These are phyloP conservation scores for Conringia planisiliqua DNA, from an alignment of 345 rosid genomes.

Conservation along the genomic window DNA sequence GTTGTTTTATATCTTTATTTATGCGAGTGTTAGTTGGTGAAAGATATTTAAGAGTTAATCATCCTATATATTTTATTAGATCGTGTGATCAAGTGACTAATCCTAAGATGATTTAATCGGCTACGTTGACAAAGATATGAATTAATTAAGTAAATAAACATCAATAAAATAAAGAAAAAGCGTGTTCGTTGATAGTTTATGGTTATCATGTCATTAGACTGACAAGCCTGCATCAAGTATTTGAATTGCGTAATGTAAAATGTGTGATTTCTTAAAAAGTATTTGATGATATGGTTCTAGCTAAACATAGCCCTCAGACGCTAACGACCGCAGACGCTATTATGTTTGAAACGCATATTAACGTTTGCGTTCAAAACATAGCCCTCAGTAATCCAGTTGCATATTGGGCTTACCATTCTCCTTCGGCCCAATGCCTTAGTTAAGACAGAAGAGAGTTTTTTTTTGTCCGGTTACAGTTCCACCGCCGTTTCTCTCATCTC, in stretches of 20 bases:
- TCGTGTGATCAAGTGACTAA: conserved; percentile 26
- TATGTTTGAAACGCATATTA: too few species aligned
- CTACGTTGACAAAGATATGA: conserved; percentile 6
- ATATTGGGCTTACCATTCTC: neutral
- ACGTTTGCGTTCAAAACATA: too few species aligned
- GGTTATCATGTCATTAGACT: conserved; percentile 13
- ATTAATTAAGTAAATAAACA: neutral
- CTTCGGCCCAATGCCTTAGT: neutral
- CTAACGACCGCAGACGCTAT: too few species aligned
- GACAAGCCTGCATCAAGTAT: neutral
- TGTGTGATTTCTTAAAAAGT: neutral
- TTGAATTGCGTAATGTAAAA: neutral
- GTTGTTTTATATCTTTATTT: conserved; percentile 3
- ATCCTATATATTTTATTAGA: neutral
- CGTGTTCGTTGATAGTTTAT: neutral
- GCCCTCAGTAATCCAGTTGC: neutral
- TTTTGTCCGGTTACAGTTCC: conserved; percentile 1
- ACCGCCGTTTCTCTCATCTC: neutral
- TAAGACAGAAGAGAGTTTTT: neutral
- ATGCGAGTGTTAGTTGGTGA: conserved; percentile 1
- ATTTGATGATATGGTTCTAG: too few species aligned
- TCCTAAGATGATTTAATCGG: neutral
- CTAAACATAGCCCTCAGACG: too few species aligned
- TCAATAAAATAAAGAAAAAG: neutral
- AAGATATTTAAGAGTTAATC: conserved; percentile 3